Percentiles rank a stretch among this genome's conserved stretches.
phyloP scores from a whole-genome alignment of 495 filamentous ascomycete species.

The Neurospora sp. region DNA sequence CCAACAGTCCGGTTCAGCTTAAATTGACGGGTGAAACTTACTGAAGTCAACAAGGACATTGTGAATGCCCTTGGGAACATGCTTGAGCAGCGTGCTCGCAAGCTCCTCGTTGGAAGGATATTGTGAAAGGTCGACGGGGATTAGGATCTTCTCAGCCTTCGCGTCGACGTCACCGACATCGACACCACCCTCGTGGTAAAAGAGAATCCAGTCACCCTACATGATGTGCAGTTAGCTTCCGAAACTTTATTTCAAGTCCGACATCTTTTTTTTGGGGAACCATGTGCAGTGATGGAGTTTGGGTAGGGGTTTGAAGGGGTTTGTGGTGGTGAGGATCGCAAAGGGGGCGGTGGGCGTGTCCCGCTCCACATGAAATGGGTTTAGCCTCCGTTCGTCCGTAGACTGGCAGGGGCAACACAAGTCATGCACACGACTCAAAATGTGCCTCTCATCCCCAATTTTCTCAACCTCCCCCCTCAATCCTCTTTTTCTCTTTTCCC shows the following conservation, averaged over 20 bases:
- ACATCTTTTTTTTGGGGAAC: not conserved
- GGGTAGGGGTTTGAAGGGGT: constrained; percentile 1
- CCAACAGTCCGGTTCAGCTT: not conserved
- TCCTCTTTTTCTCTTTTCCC: constrained; percentile 3
- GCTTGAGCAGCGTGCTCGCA: constrained; percentile 69
- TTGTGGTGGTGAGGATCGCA: not conserved
- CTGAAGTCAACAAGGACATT: constrained; percentile 98
- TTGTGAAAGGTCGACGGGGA: constrained; percentile 89
- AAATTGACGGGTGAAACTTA: constrained; percentile 28
- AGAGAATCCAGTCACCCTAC: constrained; percentile 98
- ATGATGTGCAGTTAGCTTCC: constrained; percentile 4
- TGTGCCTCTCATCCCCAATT: constrained; percentile 1
- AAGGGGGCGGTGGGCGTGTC: not conserved
- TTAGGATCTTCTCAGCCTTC: constrained; percentile 96
- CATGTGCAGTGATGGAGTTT: not conserved
- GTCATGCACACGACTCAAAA: not conserved
- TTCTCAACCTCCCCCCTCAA: not conserved
- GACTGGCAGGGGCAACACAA: constrained; percentile 7
- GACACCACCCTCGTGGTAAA: constrained; percentile 98
- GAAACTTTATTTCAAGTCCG: not conserved
- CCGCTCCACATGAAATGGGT: constrained; percentile 24
- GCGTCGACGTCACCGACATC: constrained; percentile 98
- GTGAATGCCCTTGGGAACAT: constrained; percentile 92
- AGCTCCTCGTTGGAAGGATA: constrained; percentile 96
- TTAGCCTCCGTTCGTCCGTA: constrained; percentile 51